Base-by-base conservation (phyloP, 352 stramenopile genomes). In the Globisporangium camurandrum region DNA sequence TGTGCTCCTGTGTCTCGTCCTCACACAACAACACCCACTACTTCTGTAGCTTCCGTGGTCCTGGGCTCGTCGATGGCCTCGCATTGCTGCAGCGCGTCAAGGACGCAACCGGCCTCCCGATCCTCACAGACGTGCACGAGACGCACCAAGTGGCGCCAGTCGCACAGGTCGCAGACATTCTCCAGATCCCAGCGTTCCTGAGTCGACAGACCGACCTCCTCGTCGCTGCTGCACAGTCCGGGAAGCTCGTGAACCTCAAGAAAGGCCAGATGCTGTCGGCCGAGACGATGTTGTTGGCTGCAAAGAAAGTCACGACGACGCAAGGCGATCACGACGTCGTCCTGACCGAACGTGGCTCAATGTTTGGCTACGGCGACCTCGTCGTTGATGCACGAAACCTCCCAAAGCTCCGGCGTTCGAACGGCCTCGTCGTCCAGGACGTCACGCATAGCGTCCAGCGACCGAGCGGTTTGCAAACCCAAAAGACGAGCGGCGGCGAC, bases 121-220 rank as follows among this genome's bases (percentile, higher is more conserved):
- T 95, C 33, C 66, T 95, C 48, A 95, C 85, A 0, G 84, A 95
- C 51, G 61, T 95, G 33, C 85, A 95, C 56, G 84, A 93, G 61
- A 93, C 82, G 42, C 52, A 84, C 52, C 85, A 95, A 60, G 84
- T 93, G 11, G 53, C 45, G 6, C 49, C 64, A 2, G 81, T 92
- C 5, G 84, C 79, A 0, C 40, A 75, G 37, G 77, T 91, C 16
- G 85, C 60, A 14, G 85, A 95, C 43, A 67, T 95, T 38, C 65
- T 95, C 37, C 85, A 95, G 64, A 92, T 95, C 54, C 85, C 84
- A 24, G 84, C 84, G 42, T 95, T 95, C 54, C 61, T 95, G 22
- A 93, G 84, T 57, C 77, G 85, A n/a, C 85, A 93, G 62, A 95
- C 85, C 2, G 85, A 95, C 57, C 59, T 95, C 26, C 57, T 95